Percentiles rank a stretch among this genome's conserved stretches.
Conservation (phyloP, 2,329 filamentous ascomycete species). For the Cryphonectria radicalis region DNA sequence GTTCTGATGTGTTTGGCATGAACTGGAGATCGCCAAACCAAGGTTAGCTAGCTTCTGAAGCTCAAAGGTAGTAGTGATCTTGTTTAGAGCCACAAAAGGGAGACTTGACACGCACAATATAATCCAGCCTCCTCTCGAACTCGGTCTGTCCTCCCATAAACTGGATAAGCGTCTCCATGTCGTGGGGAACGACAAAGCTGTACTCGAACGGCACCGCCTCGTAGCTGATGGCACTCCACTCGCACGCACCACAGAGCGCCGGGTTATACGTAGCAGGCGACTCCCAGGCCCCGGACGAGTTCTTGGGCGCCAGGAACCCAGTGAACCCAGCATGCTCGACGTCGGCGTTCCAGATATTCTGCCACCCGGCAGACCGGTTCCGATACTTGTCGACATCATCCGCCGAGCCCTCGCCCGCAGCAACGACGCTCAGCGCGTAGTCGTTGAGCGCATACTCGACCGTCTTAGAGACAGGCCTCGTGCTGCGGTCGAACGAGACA, state of each 20-base stretch:
- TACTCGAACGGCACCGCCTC: slow-evolving; percentile 55
- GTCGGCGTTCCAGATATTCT: slow-evolving; percentile 60
- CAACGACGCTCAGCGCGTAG: slow-evolving; percentile 59
- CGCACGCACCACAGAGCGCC: slow-evolving; percentile 56
- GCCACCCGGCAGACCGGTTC: slow-evolving; percentile 60
- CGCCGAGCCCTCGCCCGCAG: slow-evolving; percentile 51
- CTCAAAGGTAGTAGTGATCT: too few species aligned
- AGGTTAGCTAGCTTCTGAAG: background rate
- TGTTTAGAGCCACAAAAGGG: too few species aligned
- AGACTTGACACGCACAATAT: slow-evolving; percentile 27
- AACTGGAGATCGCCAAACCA: slow-evolving; percentile 19
- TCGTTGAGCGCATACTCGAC: slow-evolving; percentile 64
- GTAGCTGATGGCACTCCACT: slow-evolving; percentile 58
- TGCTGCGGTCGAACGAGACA: slow-evolving; percentile 53
- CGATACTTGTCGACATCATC: slow-evolving; percentile 56
- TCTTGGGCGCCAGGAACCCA: slow-evolving; percentile 61
- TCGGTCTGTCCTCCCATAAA: slow-evolving; percentile 54
- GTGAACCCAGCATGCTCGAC: slow-evolving; percentile 52
- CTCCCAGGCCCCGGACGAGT: slow-evolving; percentile 51
- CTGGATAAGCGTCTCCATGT: slow-evolving; percentile 56
- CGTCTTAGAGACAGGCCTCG: slow-evolving; percentile 58
- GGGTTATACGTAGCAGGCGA: slow-evolving; percentile 49
- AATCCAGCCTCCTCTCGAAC: slow-evolving; percentile 55
- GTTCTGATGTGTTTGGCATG: slow-evolving; percentile 32
- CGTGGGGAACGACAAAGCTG: slow-evolving; percentile 61